A percentile compares a stretch with the other conserved stretches of the same genome.
Evolutionary conservation across 2,329 filamentous ascomycete genomes (phyloP).

Genomic region (Beauveria medogensis): DNA sequence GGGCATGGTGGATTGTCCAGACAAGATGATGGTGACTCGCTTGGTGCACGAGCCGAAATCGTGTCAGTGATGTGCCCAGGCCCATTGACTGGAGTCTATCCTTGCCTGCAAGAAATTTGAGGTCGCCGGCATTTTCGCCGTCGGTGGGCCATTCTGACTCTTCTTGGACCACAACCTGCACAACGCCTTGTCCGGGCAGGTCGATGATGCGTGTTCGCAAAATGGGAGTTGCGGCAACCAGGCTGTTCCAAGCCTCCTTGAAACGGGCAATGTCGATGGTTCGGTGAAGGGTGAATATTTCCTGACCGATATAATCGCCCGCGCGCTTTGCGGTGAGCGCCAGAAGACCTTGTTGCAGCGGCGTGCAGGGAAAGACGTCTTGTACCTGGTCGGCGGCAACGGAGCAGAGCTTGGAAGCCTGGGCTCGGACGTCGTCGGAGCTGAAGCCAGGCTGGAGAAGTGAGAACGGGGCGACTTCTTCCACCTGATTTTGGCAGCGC

Average conservation of each 20-base stretch:
- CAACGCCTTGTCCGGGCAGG: background rate
- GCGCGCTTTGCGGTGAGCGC: background rate
- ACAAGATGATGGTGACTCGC: conserved; percentile 17
- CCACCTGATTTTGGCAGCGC: background rate
- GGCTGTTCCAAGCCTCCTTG: background rate
- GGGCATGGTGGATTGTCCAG: conserved; percentile 24
- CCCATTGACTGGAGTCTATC: background rate
- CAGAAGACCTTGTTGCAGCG: background rate
- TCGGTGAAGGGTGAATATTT: background rate
- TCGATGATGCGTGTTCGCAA: conserved; percentile 6
- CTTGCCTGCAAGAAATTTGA: background rate
- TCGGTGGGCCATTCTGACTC: background rate
- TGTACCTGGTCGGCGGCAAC: background rate
- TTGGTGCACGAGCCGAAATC: background rate
- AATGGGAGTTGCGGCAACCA: background rate
- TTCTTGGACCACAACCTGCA: background rate
- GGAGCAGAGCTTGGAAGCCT: background rate
- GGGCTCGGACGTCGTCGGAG: background rate
- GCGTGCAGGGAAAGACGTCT: conserved; percentile 7
- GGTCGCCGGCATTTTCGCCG: background rate
- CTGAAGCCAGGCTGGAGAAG: background rate
- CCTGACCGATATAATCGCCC: conserved; percentile 1
- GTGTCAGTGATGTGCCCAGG: background rate
- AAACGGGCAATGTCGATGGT: background rate
- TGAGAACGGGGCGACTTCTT: conserved; percentile 2